These are phyloP conservation scores for Zygoascus meyerae DNA, from an alignment of 1,139 yeast species.

Conservation along the genomic window DNA sequence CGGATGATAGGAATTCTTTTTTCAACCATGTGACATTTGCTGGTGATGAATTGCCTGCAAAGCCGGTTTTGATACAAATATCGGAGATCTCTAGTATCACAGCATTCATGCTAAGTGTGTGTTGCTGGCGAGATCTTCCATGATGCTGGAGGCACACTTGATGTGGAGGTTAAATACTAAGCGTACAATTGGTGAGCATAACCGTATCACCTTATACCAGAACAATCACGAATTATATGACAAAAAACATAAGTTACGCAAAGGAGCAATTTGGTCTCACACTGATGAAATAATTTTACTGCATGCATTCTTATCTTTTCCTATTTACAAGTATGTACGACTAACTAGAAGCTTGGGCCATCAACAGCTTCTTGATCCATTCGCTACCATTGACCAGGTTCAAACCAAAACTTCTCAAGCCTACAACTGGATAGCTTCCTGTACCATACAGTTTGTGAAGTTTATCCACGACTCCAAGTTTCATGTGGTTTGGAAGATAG, in stretches of 20 bases:
- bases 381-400: constrained; percentile 58
- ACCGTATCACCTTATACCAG: too few relatives aligned
- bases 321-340: background rate
- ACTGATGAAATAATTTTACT: too few relatives aligned
- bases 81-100: constrained; percentile 13
- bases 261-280: too few relatives aligned
- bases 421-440: constrained; percentile 67
- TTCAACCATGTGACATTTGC: background rate
- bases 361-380: constrained; percentile 54
- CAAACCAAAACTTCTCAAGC: constrained; percentile 70
- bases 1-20: background rate
- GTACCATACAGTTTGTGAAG: constrained; percentile 82
- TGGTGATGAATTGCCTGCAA: constrained; percentile 14
- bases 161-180: too few relatives aligned
- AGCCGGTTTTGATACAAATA: constrained; percentile 14
- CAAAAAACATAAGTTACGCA: too few relatives aligned
- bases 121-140: too few relatives aligned
- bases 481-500: constrained; percentile 70
- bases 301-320: too few relatives aligned
- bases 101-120: background rate
- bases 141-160: too few relatives aligned
- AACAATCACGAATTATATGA: too few relatives aligned
- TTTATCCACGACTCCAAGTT: constrained; percentile 87
- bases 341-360: constrained; percentile 41
- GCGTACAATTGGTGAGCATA: too few relatives aligned